Evolutionary conservation across 148 eudicot genomes (phyloP), one percentile per base, ranked within the genome.

Genomic region (Fagopyrum homotropicum): DNA sequence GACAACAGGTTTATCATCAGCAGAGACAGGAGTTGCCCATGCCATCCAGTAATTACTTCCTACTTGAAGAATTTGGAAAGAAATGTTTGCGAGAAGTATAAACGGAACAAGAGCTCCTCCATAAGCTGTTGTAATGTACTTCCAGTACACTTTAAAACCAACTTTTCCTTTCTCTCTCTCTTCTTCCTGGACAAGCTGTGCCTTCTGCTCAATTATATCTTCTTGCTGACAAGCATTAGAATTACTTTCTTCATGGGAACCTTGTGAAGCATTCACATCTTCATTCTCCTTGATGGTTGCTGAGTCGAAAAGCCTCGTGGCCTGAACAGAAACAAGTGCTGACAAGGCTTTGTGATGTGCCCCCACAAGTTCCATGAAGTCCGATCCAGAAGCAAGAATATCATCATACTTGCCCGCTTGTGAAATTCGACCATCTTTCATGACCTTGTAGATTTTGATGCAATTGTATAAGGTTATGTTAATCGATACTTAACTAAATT

Each of bases 391-490:
- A 61, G 75, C 40, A 52, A 84, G 87, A 57, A 86, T 80, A 61
- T 86, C 87, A 40, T 76, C 74, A 83, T 84, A 86, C 72, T 84
- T 86, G 49, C 89, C 87, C 26, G 85, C 84, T 81, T 86, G 83
- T 61, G 77, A 8, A 50, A 84, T 86, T 46, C 73, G 56, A 17
- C 89, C 87, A 16, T 84, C 84, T 82, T 84, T 86, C 89, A 84
- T 80, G 55, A 84, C 89, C 87, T 86, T 54, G 17, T 1, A 72
- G 30, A 68, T 17, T 29, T n/a, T 35, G 4, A 76, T 11, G 26
- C 7, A 43, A 26, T 47, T 60, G n/a, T 78, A 22, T 68, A 26
- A 14, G 17, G 45, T 4, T 15, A 40, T 44, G 40, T 59, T 30
- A 59, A 35, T 19, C 40, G 26, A 59, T 59, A 22, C 12, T 22